Percentiles rank a stretch among this genome's conserved stretches.
phyloP scores from a whole-genome alignment of 192 early-diverging fungal genomes.

The Coemansia sp. region DNA sequence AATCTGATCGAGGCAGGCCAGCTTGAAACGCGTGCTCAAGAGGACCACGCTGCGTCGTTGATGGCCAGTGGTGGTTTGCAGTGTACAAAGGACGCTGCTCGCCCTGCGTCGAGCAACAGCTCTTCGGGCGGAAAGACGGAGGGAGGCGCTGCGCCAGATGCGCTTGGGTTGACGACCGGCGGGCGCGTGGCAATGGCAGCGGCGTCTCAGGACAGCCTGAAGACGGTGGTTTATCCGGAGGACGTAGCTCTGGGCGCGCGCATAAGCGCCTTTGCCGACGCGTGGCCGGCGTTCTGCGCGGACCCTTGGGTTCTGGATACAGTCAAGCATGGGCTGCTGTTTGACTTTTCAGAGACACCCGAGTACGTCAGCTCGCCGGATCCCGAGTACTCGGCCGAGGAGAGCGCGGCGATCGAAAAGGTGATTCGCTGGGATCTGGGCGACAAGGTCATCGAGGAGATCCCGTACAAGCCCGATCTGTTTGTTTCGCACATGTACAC shows the following conservation, averaged over 20 bases:
- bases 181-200: neutral
- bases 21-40: conserved; percentile 41
- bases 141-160: neutral
- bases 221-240: neutral
- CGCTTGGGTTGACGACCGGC: neutral
- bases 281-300: conserved; percentile 21
- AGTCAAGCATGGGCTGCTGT: conserved; percentile 30
- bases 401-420: conserved; percentile 44
- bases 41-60: conserved; percentile 1
- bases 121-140: neutral
- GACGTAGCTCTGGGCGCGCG: conserved; percentile 46
- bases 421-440: conserved; percentile 52
- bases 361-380: conserved; percentile 16
- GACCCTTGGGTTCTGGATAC: conserved; percentile 38
- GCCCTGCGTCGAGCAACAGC: neutral
- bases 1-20: conserved; percentile 39
- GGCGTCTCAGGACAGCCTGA: neutral
- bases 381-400: conserved; percentile 36
- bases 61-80: neutral
- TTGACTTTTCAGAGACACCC: conserved; percentile 35
- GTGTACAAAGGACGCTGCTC: neutral
- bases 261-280: conserved; percentile 22
- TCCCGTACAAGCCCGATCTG: conserved; percentile 28
- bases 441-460: conserved; percentile 49
- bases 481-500: conserved; percentile 53